Percentiles rank a stretch among this genome's conserved stretches.
These are phyloP conservation scores for Boletus mariae DNA, from an alignment of 1,284 basidiomycete species.

Conservation along the genomic window DNA sequence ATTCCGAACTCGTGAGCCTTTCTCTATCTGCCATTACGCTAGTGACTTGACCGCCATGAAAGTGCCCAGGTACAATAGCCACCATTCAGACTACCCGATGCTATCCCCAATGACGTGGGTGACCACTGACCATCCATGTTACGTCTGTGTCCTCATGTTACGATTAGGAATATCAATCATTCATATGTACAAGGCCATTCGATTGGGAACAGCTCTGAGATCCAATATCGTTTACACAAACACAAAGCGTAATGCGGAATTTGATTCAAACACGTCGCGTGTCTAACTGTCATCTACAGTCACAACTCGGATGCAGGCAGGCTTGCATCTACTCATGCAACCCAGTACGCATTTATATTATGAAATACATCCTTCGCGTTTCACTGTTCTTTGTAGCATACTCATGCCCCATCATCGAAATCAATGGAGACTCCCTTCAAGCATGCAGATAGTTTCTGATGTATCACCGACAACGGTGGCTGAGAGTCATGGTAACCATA, in stretches of 20 bases:
- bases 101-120: background rate
- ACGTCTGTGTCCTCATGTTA: background rate
- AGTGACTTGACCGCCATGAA: background rate
- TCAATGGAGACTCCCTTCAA: no score
- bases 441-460: background rate
- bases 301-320: background rate
- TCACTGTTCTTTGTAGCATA: background rate
- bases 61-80: background rate
- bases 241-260: no score
- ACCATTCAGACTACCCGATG: background rate
- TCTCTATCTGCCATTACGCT: background rate
- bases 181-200: background rate
- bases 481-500: background rate
- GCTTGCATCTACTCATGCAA: background rate
- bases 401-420: no score
- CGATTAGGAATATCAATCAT: background rate
- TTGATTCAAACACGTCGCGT: background rate
- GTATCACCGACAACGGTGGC: background rate
- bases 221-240: background rate
- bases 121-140: background rate
- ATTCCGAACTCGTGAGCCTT: background rate
- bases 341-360: background rate
- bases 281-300: background rate
- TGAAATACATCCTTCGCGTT: background rate
- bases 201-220: background rate